phyloP scores from a whole-genome alignment of 2,329 filamentous ascomycete species.

The Fusarium dimerum region DNA sequence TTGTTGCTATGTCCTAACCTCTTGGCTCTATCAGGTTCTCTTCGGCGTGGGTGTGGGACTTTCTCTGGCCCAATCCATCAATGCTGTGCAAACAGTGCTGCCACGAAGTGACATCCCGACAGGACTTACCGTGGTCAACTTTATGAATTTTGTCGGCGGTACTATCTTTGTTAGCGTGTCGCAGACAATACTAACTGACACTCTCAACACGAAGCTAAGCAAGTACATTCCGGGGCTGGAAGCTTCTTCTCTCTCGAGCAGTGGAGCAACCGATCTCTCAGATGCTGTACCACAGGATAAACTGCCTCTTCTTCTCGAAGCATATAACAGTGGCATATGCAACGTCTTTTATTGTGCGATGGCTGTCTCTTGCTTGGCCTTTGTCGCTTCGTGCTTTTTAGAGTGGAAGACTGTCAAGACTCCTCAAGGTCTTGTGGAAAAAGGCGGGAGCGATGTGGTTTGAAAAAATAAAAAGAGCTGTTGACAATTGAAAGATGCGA shows the following conservation, averaged over 20 bases:
- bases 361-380: slow-evolving; percentile 2
- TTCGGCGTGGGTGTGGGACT: slow-evolving; percentile 8
- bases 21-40: background rate
- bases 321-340: slow-evolving; percentile 12
- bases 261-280: slow-evolving; percentile 4
- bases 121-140: slow-evolving; percentile 9
- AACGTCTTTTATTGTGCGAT: slow-evolving; percentile 10
- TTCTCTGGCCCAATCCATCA: slow-evolving; percentile 6
- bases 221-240: background rate
- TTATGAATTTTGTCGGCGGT: slow-evolving; percentile 4
- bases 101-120: slow-evolving; percentile 7
- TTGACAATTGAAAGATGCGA: too few relatives aligned
- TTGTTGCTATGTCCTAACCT: too few relatives aligned
- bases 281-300: slow-evolving; percentile 5
- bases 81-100: slow-evolving; percentile 7
- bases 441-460: too few relatives aligned
- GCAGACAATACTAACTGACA: slow-evolving; percentile 4
- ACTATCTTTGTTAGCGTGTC: slow-evolving; percentile 13
- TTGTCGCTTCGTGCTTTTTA: slow-evolving; percentile 1
- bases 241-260: slow-evolving; percentile 1
- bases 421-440: too few relatives aligned
- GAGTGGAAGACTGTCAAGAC: slow-evolving; percentile 14
- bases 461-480: too few relatives aligned
- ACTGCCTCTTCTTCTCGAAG: background rate
- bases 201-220: slow-evolving; percentile 1